Evolutionary conservation across 2,329 filamentous ascomycete genomes (phyloP), one percentile per base, ranked within the genome.

Genomic region (Sphaerulina musiva): DNA sequence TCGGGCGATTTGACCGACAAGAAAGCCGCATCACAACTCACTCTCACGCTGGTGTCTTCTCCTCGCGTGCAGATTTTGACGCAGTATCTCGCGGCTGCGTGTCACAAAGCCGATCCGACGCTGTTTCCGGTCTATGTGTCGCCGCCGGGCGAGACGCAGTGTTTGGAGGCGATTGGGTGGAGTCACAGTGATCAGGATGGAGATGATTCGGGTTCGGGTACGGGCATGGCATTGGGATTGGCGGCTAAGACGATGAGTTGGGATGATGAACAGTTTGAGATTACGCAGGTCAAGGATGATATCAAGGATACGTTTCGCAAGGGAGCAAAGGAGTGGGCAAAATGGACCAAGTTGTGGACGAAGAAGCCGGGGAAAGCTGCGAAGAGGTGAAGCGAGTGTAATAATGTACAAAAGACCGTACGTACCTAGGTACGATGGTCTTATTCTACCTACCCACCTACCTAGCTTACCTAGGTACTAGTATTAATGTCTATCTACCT

Each of bases 81-180:
- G 9, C 64, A 63, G 4, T 76, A 75, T 50, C 68, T 76, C 14
- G 68, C 69, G 1, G 65, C 70, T 8, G 59, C 63, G 48, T 76
- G 74, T 58, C 65, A 73, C 52, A 66, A 71, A 51, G 60, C 62
- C 5, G 66, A 72, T 20, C 58, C 66, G 14, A 66, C 67, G 32
- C 51, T 71, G 14, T 75, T 75, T 48, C 66, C 68, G 0, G 49
- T 56, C 10, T 60, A 60, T 20, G 64, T 61, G 7, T 57, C 64
- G 8, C 56, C 66, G 3, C 71, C 70, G 1, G 70, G 68, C 1
- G 73, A 75, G 57, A 69, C 61, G 7, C 66, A 73, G 10, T 68
- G 74, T 4, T 58, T 76, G 12, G 66, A 73, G 32, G 72, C 73
- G 0, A 73, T 76, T 42, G 74, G 73, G 0, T 76, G 74, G 73